Evolutionary conservation across 257 asterid species (phyloP), one percentile per base, ranked within the genome.

Genomic region (Solanum bulbocastanum): DNA sequence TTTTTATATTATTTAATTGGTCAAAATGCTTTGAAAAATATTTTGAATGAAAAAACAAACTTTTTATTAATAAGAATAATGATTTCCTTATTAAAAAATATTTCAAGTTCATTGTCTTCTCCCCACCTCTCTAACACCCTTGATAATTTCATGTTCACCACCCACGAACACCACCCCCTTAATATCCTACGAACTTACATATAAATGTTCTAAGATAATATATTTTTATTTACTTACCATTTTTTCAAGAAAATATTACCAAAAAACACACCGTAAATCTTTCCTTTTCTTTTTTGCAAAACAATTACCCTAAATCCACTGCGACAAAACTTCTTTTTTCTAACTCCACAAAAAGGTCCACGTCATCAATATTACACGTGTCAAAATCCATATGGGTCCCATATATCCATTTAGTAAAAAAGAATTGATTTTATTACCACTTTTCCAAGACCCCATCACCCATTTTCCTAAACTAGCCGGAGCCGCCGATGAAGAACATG

Each of bases 401-500:
- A 62, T 4, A n/a, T 10, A 62, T 62, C 15, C 16, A 2, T 62
- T 62, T 62, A 6, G 8, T n/a, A 2, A 62, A 10, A 62, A 62
- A 10, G 6, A 56, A n/a, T 2, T 10, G 13, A n/a, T 62, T n/a
- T 62, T 2, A 23, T n/a, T 10, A 23, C 33, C 12, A 5, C 32
- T 22, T 33, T 13, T 14, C 20, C 37, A 7, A 5, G 14, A 8
- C 25, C 22, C 23, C 25, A 15, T 32, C 35, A 25, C 35, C 35
- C 35, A 4, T n/a, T n/a, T 76, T 25, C 14, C n/a, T n/a, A n/a
- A 40, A 78, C 37, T 42, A 0, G 56, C 83, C 58, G 58, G 79
- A 72, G 14, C 46, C 46, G 46, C 4, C 46, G 46, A 18, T 56
- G 62, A 52, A 52, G 62, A 49, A 52, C 81, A 90, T 95, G 91